A percentile compares a stretch with the other conserved stretches of the same genome.
Conservation (phyloP, 441 rosid genomes). For the Populus trichocarpa region DNA sequence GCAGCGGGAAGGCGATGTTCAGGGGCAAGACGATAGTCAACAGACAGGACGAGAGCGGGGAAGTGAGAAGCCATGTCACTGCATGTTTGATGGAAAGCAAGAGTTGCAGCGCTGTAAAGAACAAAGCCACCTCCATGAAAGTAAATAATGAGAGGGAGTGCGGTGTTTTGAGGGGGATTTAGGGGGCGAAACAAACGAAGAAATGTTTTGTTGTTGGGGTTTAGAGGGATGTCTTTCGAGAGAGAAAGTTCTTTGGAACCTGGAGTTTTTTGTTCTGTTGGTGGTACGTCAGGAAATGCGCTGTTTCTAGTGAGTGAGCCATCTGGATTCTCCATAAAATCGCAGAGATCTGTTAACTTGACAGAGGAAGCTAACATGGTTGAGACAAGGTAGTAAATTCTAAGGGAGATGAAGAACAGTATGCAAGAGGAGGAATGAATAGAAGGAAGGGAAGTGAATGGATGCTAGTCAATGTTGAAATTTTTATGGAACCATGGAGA, state of each 20-base stretch:
- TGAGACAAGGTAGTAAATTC: not conserved
- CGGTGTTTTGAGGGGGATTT: conserved; percentile 31
- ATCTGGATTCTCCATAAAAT: conserved; percentile 42
- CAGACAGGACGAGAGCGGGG: conserved; percentile 35
- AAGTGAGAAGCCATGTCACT: conserved; percentile 21
- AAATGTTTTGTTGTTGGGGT: conserved; percentile 38
- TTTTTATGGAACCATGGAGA: too few species aligned
- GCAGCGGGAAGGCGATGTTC: conserved; percentile 42
- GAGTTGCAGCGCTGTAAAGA: conserved; percentile 23
- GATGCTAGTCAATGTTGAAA: too few species aligned
- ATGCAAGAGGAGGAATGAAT: not conserved
- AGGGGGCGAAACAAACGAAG: conserved; percentile 54
- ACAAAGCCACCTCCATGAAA: conserved; percentile 36
- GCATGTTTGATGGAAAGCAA: conserved; percentile 14
- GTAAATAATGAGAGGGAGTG: conserved; percentile 54
- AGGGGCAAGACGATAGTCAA: conserved; percentile 42
- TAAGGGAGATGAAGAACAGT: not conserved
- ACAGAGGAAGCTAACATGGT: not conserved
- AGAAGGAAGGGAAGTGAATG: too few species aligned
- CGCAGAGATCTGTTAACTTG: conserved; percentile 22
- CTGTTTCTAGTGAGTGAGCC: conserved; percentile 46
- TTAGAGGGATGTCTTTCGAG: conserved; percentile 54
- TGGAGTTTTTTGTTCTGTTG: conserved; percentile 20
- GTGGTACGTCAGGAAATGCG: conserved; percentile 33
- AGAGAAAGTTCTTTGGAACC: conserved; percentile 23